Base-by-base conservation (phyloP, 2,329 filamentous ascomycete species). In the Ophiognomonia clavigignenti-juglandacearum region DNA sequence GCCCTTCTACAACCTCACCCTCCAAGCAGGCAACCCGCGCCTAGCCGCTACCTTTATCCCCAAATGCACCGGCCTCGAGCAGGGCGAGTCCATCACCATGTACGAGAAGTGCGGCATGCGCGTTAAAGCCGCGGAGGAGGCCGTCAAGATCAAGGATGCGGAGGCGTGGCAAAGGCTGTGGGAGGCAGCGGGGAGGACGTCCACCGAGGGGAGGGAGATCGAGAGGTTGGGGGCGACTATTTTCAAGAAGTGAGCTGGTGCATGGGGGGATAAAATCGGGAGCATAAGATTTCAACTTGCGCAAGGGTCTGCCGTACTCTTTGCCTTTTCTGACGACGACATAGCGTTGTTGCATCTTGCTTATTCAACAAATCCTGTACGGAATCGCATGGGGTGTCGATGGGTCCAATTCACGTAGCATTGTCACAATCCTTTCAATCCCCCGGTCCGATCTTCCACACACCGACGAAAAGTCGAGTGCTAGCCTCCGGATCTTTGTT, bases 21-120 rank as follows among this genome's bases (percentile, higher is more conserved):
- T 97, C 1, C 83, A 86, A 39, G 93, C 93, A 2, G 93, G 93
- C 38, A 97, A 97, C 61, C 85, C 88, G 5, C 86, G 91, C 52
- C 75, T 96, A 14, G 93, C 93, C 1, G 80, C 85, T 1, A 65
- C 81, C 5, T 97, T 96, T 66, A 82, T 97, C 43, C 83, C 88
- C 3, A 97, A 97, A 66, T 96, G 91, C 70, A 85, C 83, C 14
- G 74, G 75, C 46, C 64, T 95, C 39, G 77, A 83, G 37, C 72
- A 78, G 1, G 76, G 80, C 3, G 86, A 90, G 57, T 74, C 84
- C 4, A 84, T 96, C 46, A 80, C 85, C 56, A 96, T 98, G 92
- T 98, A 91, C 78, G 83, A 95, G 58, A 96, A 96, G 69, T 97
- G 93, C 64, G 92, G 92, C 16, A 80, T 96, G 82, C 74, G 89